phyloP scores from a whole-genome alignment of 2,329 filamentous ascomycete genomes.

The Penicillium janthinellum region DNA sequence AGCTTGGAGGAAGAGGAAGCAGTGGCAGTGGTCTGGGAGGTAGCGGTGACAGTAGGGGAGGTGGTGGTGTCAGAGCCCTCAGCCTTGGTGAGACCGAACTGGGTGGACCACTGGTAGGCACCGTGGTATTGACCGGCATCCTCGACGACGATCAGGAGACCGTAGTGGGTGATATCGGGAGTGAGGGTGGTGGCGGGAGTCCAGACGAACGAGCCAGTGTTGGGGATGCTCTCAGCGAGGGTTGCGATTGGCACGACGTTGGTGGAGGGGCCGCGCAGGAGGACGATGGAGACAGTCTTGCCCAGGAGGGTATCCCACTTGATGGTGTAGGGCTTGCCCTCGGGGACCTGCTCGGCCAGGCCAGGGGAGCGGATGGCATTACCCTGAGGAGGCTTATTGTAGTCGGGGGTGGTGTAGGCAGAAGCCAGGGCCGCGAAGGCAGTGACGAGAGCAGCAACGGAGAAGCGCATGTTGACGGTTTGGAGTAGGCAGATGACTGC shows the following conservation, averaged over 20 bases:
- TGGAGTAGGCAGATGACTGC: slow-evolving; percentile 4
- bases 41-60: slow-evolving; percentile 5
- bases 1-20: slow-evolving; percentile 7
- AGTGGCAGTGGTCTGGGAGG: slow-evolving; percentile 11
- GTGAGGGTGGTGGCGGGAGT: slow-evolving; percentile 54
- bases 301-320: slow-evolving; percentile 54
- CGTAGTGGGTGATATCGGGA: slow-evolving; percentile 57
- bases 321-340: slow-evolving; percentile 58
- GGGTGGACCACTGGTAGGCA: slow-evolving; percentile 61
- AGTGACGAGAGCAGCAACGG: slow-evolving; percentile 38
- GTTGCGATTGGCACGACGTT: slow-evolving; percentile 56
- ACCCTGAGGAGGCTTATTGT: slow-evolving; percentile 43
- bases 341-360: slow-evolving; percentile 57
- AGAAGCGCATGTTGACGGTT: slow-evolving; percentile 43
- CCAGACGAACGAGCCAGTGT: slow-evolving; percentile 60
- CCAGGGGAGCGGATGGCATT: slow-evolving; percentile 59
- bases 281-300: slow-evolving; percentile 56
- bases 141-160: slow-evolving; percentile 63
- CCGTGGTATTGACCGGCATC: slow-evolving; percentile 49
- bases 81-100: slow-evolving; percentile 58
- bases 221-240: slow-evolving; percentile 56
- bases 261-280: slow-evolving; percentile 60
- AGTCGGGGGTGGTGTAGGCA: slow-evolving; percentile 42
- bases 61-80: slow-evolving; percentile 14
- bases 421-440: slow-evolving; percentile 43